These are phyloP conservation scores for Phalaenopsis equestris DNA, from an alignment of 106 monocot species.

Conservation along the genomic window DNA sequence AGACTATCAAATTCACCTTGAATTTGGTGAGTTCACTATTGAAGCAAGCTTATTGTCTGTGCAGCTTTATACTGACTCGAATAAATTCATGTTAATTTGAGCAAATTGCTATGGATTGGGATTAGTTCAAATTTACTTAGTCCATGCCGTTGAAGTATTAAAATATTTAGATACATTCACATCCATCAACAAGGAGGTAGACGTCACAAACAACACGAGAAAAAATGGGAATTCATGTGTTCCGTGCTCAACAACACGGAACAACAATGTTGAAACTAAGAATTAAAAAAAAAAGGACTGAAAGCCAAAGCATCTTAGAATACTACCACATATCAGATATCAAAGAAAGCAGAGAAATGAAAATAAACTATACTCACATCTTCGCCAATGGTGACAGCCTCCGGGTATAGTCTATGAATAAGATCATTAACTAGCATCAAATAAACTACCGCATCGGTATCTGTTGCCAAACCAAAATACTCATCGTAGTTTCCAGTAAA, in stretches of 20 bases:
- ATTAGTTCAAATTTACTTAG: no score
- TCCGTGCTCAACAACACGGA: background rate
- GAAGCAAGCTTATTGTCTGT: no score
- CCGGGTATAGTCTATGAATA: slow-evolving; percentile 87
- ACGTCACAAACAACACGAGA: background rate
- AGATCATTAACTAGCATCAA: slow-evolving; percentile 97
- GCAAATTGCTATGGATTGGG: no score
- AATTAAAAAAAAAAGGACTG: background rate
- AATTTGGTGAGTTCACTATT: no score
- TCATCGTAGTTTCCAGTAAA: slow-evolving; percentile 97
- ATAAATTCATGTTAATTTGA: no score
- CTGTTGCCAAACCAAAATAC: slow-evolving; percentile 94
- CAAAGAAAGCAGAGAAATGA: background rate
- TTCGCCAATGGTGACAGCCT: slow-evolving; percentile 91
- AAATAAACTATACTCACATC: slow-evolving; percentile 56
- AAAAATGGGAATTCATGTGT: background rate
- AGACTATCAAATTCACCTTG: no score
- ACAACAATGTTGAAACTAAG: background rate
- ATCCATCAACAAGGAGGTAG: background rate
- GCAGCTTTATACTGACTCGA: no score
- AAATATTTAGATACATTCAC: background rate
- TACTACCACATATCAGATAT: background rate
- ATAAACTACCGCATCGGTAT: slow-evolving; percentile 88
- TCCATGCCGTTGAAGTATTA: no score
- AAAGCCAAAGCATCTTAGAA: background rate